These are phyloP conservation scores for Phtheirospermum japonicum DNA, from an alignment of 257 asterid species.

Conservation along the genomic window DNA sequence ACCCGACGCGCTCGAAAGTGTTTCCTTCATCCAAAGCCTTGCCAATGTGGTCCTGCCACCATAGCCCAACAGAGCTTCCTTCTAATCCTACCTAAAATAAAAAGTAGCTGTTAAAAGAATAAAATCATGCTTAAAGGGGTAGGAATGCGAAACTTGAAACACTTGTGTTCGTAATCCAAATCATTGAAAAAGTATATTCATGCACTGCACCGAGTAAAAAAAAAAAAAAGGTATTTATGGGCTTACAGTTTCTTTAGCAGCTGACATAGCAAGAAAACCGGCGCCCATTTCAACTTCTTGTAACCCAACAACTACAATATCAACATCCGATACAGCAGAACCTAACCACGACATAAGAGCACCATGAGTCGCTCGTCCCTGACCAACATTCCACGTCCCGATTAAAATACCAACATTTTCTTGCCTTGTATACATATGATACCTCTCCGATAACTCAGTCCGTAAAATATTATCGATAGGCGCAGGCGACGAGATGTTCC, in stretches of 20 bases:
- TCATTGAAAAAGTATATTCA: slow-evolving; percentile 6
- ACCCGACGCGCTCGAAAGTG: slow-evolving; percentile 78
- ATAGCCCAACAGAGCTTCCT: slow-evolving; percentile 90
- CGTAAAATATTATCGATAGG: slow-evolving; percentile 62
- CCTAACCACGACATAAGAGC: slow-evolving; percentile 88
- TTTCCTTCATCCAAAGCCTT: slow-evolving; percentile 72
- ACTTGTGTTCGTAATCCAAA: neutral
- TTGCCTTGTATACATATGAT: slow-evolving; percentile 44
- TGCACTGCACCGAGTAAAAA: too few species aligned
- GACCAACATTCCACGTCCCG: slow-evolving; percentile 97
- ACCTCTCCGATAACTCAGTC: slow-evolving; percentile 46
- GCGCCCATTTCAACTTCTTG: slow-evolving; percentile 99
- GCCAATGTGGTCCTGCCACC: slow-evolving; percentile 95
- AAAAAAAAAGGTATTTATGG: neutral
- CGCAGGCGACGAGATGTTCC: slow-evolving; percentile 84
- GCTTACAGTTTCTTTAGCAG: slow-evolving; percentile 94
- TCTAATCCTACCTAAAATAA: slow-evolving; percentile 89
- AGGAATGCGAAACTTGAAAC: neutral
- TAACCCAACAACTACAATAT: slow-evolving; percentile 81
- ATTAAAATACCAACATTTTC: slow-evolving; percentile 57
- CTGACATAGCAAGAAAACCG: slow-evolving; percentile 95
- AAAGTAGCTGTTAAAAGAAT: slow-evolving; percentile 19
- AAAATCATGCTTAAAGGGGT: neutral
- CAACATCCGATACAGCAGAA: slow-evolving; percentile 73
- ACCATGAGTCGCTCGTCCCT: slow-evolving; percentile 76